Conservation (phyloP, 441 rosid species). For the Pelargonium myrrhifolium region DNA sequence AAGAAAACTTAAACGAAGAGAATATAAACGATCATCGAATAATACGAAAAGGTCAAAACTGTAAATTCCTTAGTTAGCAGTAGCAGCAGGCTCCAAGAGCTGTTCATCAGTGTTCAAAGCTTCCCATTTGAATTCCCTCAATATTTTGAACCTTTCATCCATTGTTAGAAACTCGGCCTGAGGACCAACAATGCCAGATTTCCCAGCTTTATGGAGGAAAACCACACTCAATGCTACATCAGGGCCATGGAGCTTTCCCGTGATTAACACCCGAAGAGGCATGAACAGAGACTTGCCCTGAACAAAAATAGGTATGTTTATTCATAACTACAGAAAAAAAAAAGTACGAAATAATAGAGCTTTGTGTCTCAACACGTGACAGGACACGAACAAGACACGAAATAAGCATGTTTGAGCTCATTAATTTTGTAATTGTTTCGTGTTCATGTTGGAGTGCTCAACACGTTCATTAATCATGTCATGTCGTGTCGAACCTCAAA, state of each 20-base stretch:
- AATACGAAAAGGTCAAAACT: slow-evolving; percentile 12
- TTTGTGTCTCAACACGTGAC: too few species aligned
- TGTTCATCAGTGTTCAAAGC: slow-evolving; percentile 39
- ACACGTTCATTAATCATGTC: too few species aligned
- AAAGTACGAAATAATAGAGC: background rate
- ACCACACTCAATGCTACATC: slow-evolving; percentile 62
- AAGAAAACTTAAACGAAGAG: too few species aligned
- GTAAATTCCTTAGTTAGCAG: slow-evolving; percentile 20
- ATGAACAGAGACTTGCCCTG: slow-evolving; percentile 91
- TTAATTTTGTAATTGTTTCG: background rate
- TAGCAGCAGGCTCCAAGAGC: slow-evolving; percentile 42
- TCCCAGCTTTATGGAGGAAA: slow-evolving; percentile 63
- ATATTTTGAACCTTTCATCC: slow-evolving; percentile 53
- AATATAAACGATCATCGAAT: too few species aligned
- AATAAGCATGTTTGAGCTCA: too few species aligned
- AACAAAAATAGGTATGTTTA: slow-evolving; percentile 4
- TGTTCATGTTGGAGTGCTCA: too few species aligned
- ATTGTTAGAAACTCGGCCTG: slow-evolving; percentile 52
- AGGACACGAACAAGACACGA: too few species aligned
- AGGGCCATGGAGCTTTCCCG: slow-evolving; percentile 89
- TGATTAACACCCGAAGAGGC: slow-evolving; percentile 77
- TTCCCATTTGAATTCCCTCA: slow-evolving; percentile 64
- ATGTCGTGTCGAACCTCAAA: too few species aligned
- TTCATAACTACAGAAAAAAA: background rate
- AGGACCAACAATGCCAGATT: slow-evolving; percentile 41